Base-by-base conservation (phyloP, 2,329 filamentous ascomycete species). In the Stagonosporopsis tanaceti region DNA sequence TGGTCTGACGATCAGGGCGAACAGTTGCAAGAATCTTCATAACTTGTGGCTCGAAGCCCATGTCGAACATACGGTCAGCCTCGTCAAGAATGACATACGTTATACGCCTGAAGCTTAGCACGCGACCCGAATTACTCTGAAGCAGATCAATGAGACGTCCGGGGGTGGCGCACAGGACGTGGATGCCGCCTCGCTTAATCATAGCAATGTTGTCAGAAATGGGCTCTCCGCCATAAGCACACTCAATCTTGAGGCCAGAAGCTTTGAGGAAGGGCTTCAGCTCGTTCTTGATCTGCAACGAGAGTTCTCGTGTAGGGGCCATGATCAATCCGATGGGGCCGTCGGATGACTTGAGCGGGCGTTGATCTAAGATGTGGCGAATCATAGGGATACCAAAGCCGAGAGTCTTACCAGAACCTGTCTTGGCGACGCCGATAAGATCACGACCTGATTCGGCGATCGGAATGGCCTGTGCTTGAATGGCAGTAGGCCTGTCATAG, bases 61-160 rank as follows among this genome's bases (percentile, higher is more conserved):
- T 98, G 76, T 99, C 95, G 74, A 98, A 97, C 95, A 99, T 98
- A 61, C 95, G 90, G 77, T 99, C 95, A 45, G 95, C 95, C 79
- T 99, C 95, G 73, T 99, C 95, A 40, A 99, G 85, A 11, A 99
- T 95, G 24, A 97, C 88, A 74, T 98, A 99, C 0, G 92, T 95
- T 12, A 97, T 92, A 62, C 95, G 86, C 65, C 86, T 88, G 54
- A 99, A 82, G 70, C 96, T 98, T 12, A 94, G 96, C 9, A 98
- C 93, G 61, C 93, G 87, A n/a, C 94, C 94, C 64, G 91, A 89
- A 73, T 98, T 99, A 48, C 93, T 93, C 38, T 93, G 92, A 30
- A 99, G 82, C 17, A 99, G 85, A 81, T 99, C 95, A 69, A 99
- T 97, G 84, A 98, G 90, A 54, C 95, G 90, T 22, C 95, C 95